These are phyloP conservation scores for Casuarina equisetifolia DNA, from an alignment of 306 rosid species.

Conservation along the genomic window DNA sequence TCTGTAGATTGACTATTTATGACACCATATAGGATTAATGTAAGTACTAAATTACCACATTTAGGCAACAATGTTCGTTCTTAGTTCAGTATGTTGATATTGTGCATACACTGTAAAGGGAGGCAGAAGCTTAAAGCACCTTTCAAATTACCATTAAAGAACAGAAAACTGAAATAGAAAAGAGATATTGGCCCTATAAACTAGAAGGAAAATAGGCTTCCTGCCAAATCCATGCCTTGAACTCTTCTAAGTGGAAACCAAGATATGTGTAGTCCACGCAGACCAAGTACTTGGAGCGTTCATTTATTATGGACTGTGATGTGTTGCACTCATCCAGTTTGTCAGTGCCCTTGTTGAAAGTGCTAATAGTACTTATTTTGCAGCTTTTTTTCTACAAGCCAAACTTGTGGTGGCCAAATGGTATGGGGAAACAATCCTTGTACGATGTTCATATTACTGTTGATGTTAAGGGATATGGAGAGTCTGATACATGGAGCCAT, in stretches of 20 bases:
- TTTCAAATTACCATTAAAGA: neutral
- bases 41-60: neutral
- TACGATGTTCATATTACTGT: constrained; percentile 63
- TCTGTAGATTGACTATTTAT: neutral
- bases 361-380: constrained; percentile 35
- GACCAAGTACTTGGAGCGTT: constrained; percentile 26
- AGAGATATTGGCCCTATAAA: neutral
- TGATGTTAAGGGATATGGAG: constrained; percentile 78
- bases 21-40: neutral
- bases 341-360: constrained; percentile 21
- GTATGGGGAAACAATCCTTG: constrained; percentile 93
- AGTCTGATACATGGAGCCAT: constrained; percentile 88
- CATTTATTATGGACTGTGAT: constrained; percentile 24
- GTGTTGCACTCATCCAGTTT: constrained; percentile 17
- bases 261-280: constrained; percentile 4
- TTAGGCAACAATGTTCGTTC: constrained; percentile 4
- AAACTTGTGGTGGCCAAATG: constrained; percentile 97
- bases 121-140: neutral
- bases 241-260: neutral
- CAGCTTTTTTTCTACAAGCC: constrained; percentile 94
- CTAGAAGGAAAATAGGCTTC: constrained; percentile 6
- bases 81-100: neutral
- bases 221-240: neutral
- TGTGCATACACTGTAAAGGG: neutral
- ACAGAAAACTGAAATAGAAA: neutral